phyloP scores from a whole-genome alignment of 1,284 basidiomycete genomes.

The Melanopsichium pennsylvanicum region DNA sequence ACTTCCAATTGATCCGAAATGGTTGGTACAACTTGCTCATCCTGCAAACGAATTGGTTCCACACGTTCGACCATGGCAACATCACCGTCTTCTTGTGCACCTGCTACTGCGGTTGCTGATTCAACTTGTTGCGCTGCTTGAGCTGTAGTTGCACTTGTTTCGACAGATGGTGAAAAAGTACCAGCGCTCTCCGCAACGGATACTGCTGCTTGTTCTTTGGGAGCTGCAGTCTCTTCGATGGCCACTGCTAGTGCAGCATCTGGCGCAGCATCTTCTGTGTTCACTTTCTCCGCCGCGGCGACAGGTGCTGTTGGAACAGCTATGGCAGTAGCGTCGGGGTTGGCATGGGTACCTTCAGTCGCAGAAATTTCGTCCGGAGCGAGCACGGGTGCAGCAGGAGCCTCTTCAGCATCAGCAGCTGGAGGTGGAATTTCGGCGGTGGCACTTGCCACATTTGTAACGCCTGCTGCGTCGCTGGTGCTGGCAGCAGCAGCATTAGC shows the following conservation, averaged over 20 bases:
- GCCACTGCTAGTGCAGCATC: no score
- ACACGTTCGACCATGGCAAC: slow-evolving; percentile 11
- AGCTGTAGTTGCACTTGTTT: no score
- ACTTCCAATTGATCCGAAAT: no score
- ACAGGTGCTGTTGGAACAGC: background rate
- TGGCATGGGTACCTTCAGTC: slow-evolving; percentile 7
- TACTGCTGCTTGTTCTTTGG: no score
- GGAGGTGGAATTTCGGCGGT: background rate
- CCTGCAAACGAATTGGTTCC: no score
- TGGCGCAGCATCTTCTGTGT: slow-evolving; percentile 1
- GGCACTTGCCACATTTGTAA: background rate
- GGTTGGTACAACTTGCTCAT: no score
- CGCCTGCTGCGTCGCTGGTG: background rate
- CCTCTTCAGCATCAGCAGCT: slow-evolving; percentile 2
- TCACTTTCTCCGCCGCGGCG: background rate
- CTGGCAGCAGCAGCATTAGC: background rate
- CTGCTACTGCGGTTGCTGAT: no score
- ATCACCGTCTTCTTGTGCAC: no score
- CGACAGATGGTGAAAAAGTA: no score
- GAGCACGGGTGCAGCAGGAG: slow-evolving; percentile 12
- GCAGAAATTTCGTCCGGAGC: slow-evolving; percentile 18
- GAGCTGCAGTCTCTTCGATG: no score
- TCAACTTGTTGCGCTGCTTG: no score
- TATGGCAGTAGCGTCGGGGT: background rate
- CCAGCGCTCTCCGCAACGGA: no score